Base-by-base conservation (phyloP, 176 grass and related monocot species). In the Eleusine coracana region DNA sequence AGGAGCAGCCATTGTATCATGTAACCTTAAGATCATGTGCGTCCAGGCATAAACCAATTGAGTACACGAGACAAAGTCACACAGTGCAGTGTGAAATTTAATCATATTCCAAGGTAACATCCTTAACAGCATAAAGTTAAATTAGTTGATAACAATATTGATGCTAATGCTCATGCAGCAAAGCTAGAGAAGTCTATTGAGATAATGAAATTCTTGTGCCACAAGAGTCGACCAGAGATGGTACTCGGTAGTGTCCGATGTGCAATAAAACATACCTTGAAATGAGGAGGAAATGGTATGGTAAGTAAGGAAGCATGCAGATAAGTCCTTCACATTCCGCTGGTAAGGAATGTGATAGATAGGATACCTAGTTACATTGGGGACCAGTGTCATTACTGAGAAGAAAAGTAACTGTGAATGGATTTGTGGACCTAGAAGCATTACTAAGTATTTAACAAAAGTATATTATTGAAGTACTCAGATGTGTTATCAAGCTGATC, bases 341-440 rank as follows among this genome's bases (percentile, higher is more conserved):
- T 85, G 88, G 65, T 87, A 75, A 67, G 96, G 93, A 83, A 99
- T 99, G 42, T 95, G 87, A 86, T 96, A 99, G 71, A 99, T 99
- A 58, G 96, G 96, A 78, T 96, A 96, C 96, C 96, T 99, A 70
- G 88, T 85, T 42, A 39, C 7, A 86, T 15, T 28, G 18, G 20
- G 39, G 15, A 28, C 16, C 10, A 40, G 48, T 45, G 70, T 60
- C 27, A 36, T 77, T 29, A 71, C 59, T 18, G 23, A 48, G 34
- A 77, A 72, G 0, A 54, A 76, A 76, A 77, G 55, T 16, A 69
- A 62, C 38, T 29, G 59, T 55, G 39, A 78, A 84, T 66, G 6
- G 10, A 71, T 66, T 84, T 75, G 17, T 65, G n/a, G 9, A 70
- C 46, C 36, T 59, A 36, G 23, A 88, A 61, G 51, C 41, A 82